These are phyloP conservation scores for Fonsecaea pedrosoi DNA, from an alignment of 2,329 filamentous ascomycete species.

Conservation along the genomic window DNA sequence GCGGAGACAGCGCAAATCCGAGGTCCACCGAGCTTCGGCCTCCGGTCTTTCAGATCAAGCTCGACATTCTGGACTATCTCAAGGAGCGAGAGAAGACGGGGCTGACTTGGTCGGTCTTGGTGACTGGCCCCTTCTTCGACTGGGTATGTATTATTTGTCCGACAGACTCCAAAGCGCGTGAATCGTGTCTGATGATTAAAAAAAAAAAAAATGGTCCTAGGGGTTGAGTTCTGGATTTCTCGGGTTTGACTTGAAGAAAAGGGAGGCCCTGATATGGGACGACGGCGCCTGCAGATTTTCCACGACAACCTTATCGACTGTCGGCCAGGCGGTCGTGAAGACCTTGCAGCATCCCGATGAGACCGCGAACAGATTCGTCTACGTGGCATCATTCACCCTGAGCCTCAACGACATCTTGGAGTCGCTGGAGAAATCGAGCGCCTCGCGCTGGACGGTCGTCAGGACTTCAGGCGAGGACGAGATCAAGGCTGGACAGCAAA, in stretches of 20 bases:
- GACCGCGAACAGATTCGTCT: slow-evolving; percentile 61
- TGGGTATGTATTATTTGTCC: slow-evolving; percentile 35
- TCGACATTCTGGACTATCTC: slow-evolving; percentile 42
- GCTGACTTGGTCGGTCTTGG: slow-evolving; percentile 44
- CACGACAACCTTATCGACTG: slow-evolving; percentile 54
- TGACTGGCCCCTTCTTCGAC: slow-evolving; percentile 46
- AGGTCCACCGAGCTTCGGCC: slow-evolving; percentile 39
- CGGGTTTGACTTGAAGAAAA: slow-evolving; percentile 53
- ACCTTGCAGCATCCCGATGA: slow-evolving; percentile 57
- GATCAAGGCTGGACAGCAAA: neutral
- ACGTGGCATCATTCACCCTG: slow-evolving; percentile 52
- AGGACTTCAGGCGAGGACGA: slow-evolving; percentile 41
- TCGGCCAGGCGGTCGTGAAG: slow-evolving; percentile 58
- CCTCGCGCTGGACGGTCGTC: slow-evolving; percentile 29
- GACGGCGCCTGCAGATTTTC: slow-evolving; percentile 58
- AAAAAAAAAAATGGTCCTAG: slow-evolving; percentile 1
- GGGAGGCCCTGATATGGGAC: slow-evolving; percentile 56
- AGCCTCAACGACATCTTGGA: slow-evolving; percentile 53
- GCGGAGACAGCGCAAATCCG: slow-evolving; percentile 41
- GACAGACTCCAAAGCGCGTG: too few species aligned
- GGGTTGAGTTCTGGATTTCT: slow-evolving; percentile 50
- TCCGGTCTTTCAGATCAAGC: slow-evolving; percentile 44
- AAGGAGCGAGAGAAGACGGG: slow-evolving; percentile 32
- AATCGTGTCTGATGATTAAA: too few species aligned
- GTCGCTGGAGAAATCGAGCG: slow-evolving; percentile 33